A percentile compares a stretch with the other conserved stretches of the same genome.
These are phyloP conservation scores for Quercus engelmannii DNA, from an alignment of 306 rosid genomes.

Conservation along the genomic window DNA sequence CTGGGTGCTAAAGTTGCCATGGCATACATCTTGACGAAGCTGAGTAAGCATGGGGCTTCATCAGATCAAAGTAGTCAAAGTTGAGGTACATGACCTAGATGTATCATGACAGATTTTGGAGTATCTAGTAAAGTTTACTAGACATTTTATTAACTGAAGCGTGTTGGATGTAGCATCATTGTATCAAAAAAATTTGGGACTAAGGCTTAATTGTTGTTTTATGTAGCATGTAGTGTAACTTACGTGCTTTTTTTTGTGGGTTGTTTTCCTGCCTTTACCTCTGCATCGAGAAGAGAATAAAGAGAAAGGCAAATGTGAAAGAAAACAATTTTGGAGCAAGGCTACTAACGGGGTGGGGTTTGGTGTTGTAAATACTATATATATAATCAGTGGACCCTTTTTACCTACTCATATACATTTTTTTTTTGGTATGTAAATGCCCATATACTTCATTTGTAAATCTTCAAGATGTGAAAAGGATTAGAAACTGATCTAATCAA, in stretches of 20 bases:
- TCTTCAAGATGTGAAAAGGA: background rate
- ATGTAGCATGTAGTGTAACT: background rate
- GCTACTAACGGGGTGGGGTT: no score
- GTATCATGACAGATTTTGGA: constrained; percentile 14
- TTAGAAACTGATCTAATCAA: background rate
- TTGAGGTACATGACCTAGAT: constrained; percentile 20
- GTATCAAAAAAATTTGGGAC: no score
- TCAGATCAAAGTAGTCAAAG: constrained; percentile 31
- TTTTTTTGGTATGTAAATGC: no score
- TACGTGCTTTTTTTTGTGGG: background rate
- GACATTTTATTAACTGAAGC: background rate
- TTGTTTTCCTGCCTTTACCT: background rate
- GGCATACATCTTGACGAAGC: constrained; percentile 67
- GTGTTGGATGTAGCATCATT: background rate
- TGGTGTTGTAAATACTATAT: background rate
- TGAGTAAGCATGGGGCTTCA: constrained; percentile 42
- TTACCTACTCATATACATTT: background rate
- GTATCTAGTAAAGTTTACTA: background rate
- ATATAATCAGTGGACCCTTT: background rate
- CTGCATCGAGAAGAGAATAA: background rate
- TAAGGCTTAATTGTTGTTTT: no score
- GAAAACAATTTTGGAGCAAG: no score
- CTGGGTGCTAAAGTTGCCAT: constrained; percentile 85
- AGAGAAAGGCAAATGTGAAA: background rate
- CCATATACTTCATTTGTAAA: background rate